Percentiles rank a stretch among this genome's conserved stretches.
phyloP scores from a whole-genome alignment of 345 rosid genomes.

The Hibiscus trionum region DNA sequence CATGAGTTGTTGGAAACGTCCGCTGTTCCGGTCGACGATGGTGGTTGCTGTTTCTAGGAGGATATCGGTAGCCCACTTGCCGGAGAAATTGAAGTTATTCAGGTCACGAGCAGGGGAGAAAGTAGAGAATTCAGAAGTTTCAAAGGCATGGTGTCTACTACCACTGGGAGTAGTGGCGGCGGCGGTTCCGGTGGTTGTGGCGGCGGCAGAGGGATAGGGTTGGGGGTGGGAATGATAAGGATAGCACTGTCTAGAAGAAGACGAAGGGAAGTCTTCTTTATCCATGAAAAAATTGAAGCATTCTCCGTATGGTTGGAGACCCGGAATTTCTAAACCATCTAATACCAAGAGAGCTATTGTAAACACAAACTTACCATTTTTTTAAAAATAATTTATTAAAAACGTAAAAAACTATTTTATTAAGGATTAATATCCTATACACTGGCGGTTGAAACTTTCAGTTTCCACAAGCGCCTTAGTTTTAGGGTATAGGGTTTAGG shows the following conservation, averaged over 20 bases:
- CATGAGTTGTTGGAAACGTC: slow-evolving; percentile 66
- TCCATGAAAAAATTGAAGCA: slow-evolving; percentile 42
- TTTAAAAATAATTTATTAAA: no score
- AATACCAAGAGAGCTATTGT: not conserved
- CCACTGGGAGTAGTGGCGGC: slow-evolving; percentile 17
- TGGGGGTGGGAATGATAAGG: slow-evolving; percentile 8
- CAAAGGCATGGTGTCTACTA: slow-evolving; percentile 25
- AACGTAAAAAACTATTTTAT: no score
- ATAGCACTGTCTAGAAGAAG: slow-evolving; percentile 55
- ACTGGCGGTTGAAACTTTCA: no score
- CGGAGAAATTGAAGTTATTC: slow-evolving; percentile 50
- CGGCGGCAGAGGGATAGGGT: slow-evolving; percentile 19
- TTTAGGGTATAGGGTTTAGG: no score
- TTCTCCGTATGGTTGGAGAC: slow-evolving; percentile 17
- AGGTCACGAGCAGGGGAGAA: slow-evolving; percentile 44
- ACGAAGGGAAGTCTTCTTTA: slow-evolving; percentile 96
- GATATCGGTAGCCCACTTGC: slow-evolving; percentile 61
- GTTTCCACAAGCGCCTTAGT: no score
- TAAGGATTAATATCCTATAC: no score
- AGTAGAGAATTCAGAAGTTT: slow-evolving; percentile 36
- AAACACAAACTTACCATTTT: not conserved
- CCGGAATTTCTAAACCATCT: not conserved
- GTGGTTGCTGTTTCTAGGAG: slow-evolving; percentile 73
- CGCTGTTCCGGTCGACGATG: slow-evolving; percentile 46
- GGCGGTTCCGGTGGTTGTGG: not conserved